Conservation (phyloP, 352 stramenopile genomes). For the Globisporangium paroecandrum region DNA sequence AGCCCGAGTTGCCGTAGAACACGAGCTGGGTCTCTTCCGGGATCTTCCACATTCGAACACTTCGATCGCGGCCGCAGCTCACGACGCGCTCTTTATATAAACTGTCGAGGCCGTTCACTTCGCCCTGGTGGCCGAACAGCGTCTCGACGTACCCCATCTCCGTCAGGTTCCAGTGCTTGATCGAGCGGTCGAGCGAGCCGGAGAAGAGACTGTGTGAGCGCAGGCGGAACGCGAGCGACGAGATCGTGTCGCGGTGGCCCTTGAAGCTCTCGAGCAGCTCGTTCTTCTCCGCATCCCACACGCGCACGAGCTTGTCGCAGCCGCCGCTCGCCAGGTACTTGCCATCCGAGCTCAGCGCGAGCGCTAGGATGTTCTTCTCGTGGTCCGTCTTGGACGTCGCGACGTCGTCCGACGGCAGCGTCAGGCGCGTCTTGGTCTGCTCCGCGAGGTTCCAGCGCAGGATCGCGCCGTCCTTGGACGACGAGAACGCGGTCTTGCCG, state of each 20-base stretch:
- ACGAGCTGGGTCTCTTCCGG: constrained; percentile 93
- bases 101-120: constrained; percentile 89
- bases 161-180: constrained; percentile 95
- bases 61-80: constrained; percentile 88
- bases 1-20: constrained; percentile 88
- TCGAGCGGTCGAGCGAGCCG: constrained; percentile 88
- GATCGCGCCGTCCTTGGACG: constrained; percentile 91
- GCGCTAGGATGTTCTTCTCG: constrained; percentile 75
- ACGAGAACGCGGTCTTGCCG: constrained; percentile 88
- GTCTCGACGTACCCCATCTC: constrained; percentile 96
- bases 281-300: constrained; percentile 81
- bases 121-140: constrained; percentile 91
- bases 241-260: constrained; percentile 89
- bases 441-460: constrained; percentile 86
- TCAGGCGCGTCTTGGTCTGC: constrained; percentile 69
- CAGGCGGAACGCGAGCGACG: constrained; percentile 82
- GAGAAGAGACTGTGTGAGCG: constrained; percentile 91
- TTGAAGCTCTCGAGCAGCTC: constrained; percentile 86
- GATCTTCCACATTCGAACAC: constrained; percentile 95
- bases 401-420: constrained; percentile 59
- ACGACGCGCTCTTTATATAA: constrained; percentile 90
- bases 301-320: constrained; percentile 88
- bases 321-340: constrained; percentile 90
- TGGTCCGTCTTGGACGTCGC: constrained; percentile 69
- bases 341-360: constrained; percentile 89